These are phyloP conservation scores for Aschersonia sp. DNA, from an alignment of 2,329 filamentous ascomycete species.

Conservation along the genomic window DNA sequence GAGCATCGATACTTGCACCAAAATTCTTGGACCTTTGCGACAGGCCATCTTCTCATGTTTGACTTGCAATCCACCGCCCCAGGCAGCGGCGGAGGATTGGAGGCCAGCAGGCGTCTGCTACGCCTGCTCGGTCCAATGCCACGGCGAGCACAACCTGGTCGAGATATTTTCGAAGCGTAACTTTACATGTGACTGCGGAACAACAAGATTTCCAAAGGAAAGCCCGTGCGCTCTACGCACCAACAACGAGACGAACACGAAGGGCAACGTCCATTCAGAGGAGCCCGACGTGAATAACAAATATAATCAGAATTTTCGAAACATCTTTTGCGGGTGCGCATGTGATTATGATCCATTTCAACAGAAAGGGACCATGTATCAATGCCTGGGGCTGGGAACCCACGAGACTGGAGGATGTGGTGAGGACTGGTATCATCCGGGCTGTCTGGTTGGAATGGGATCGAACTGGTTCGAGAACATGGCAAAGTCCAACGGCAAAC, in stretches of 20 bases:
- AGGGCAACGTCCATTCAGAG: conserved; percentile 66
- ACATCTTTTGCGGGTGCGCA: conserved; percentile 79
- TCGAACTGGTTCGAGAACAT: conserved; percentile 54
- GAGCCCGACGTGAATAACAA: conserved; percentile 58
- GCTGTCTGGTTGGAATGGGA: conserved; percentile 72
- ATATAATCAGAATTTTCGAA: conserved; percentile 93
- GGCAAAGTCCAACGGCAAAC: conserved; percentile 20
- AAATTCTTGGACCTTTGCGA: conserved; percentile 72
- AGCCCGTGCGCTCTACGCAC: conserved; percentile 64
- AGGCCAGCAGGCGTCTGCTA: conserved; percentile 77
- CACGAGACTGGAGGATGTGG: conserved; percentile 77
- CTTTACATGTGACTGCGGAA: conserved; percentile 94
- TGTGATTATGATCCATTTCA: conserved; percentile 77
- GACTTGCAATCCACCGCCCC: conserved; percentile 76
- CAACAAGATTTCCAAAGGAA: conserved; percentile 56
- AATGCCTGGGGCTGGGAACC: conserved; percentile 76
- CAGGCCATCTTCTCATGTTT: conserved; percentile 87
- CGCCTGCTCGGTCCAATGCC: conserved; percentile 89
- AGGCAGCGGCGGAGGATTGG: conserved; percentile 35
- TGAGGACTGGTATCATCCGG: conserved; percentile 96
- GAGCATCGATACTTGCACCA: conserved; percentile 90
- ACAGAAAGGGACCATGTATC: conserved; percentile 96
- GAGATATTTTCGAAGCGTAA: conserved; percentile 93
- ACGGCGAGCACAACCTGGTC: conserved; percentile 86
- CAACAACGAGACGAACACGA: conserved; percentile 57